Evolutionary conservation across 139 green algal genomes (phyloP), one percentile per base, ranked within the genome.

Genomic region (Astrephomene gubernaculifera): DNA sequence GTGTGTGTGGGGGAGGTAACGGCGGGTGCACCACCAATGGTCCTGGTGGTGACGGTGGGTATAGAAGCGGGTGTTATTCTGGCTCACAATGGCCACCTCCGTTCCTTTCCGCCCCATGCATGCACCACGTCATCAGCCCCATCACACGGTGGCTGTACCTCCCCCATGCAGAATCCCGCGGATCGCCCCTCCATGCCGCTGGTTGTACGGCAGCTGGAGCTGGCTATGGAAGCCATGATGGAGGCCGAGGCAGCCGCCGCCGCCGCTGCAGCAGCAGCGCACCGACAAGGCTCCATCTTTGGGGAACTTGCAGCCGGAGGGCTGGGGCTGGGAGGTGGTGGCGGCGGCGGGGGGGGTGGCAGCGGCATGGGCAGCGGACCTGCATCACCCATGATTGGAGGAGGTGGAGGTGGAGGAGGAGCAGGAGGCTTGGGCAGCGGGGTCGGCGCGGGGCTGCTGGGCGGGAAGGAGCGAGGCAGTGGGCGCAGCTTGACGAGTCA

Each of bases 201-300:
- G 79, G 79, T 85, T 4, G 79, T 85, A 7, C 79, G 79, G 44
- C 79, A 85, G 43, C 33, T 85, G 79, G 79, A 85, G 63, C 41
- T 85, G 44, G 53, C 64, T 31, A 10, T 49, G 24, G 63, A 85
- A 53, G 63, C 63, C 4, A 41, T 54, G 63, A 9, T 54, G 25
- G 63, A 76, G 79, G 63, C 63, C 0, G 63, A 85, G 33, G 44
- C 45, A 8, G 79, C 79, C 17, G 22, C 21, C 25, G 22, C 24
- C 8, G 43, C 10, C 3, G 52, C 79, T 3, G 38, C 36, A 2
- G n/a, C 61, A 3, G 78, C 31, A 21, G 29, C n/a, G 0, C 29
- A 60, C 49, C 61, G 78, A 10, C 22, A 43, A 0, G 78, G 41
- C 9, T 84, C 78, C 12, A 29, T 74, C 19, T 63, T 63, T 27